These are phyloP conservation scores for Hansenula sp. DNA, from an alignment of 1,139 yeast species.

Conservation along the genomic window DNA sequence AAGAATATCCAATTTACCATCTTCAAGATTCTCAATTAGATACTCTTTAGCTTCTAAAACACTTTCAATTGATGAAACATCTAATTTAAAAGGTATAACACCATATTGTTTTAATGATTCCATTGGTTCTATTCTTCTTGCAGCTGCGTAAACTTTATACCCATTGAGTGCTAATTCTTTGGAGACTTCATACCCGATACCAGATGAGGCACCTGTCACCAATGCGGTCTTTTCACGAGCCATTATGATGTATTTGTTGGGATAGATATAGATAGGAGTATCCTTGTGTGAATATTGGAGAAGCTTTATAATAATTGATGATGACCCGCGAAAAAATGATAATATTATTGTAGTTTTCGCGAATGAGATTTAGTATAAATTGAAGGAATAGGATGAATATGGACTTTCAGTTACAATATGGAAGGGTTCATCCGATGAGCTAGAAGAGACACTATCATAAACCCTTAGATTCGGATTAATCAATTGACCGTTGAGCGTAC, in stretches of 20 bases:
- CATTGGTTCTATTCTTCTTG: constrained; percentile 66
- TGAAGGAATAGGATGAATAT: too few relatives aligned
- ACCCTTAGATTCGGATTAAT: too few relatives aligned
- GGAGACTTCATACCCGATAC: constrained; percentile 69
- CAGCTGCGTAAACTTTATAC: constrained; percentile 66
- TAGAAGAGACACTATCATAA: too few relatives aligned
- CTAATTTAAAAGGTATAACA: constrained; percentile 36
- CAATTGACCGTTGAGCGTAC: too few relatives aligned
- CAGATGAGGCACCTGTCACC: constrained; percentile 78
- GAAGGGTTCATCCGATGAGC: not conserved
- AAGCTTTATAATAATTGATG: too few relatives aligned
- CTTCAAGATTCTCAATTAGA: constrained; percentile 34
- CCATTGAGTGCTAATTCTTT: constrained; percentile 61
- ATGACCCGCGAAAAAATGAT: too few relatives aligned
- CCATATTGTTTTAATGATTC: constrained; percentile 40
- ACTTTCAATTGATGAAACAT: constrained; percentile 49
- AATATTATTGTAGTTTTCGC: too few relatives aligned
- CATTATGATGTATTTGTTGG: constrained; percentile 6
- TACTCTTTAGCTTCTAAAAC: constrained; percentile 40
- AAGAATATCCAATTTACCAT: constrained; percentile 50
- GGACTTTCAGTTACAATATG: too few relatives aligned
- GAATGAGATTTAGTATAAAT: not conserved
- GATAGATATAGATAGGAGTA: too few relatives aligned
- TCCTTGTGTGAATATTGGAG: too few relatives aligned
- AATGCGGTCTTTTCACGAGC: constrained; percentile 20